A percentile compares a stretch with the other conserved stretches of the same genome.
Evolutionary conservation across 495 filamentous ascomycete species (phyloP).

Genomic region (Penicillium maclennaniae): DNA sequence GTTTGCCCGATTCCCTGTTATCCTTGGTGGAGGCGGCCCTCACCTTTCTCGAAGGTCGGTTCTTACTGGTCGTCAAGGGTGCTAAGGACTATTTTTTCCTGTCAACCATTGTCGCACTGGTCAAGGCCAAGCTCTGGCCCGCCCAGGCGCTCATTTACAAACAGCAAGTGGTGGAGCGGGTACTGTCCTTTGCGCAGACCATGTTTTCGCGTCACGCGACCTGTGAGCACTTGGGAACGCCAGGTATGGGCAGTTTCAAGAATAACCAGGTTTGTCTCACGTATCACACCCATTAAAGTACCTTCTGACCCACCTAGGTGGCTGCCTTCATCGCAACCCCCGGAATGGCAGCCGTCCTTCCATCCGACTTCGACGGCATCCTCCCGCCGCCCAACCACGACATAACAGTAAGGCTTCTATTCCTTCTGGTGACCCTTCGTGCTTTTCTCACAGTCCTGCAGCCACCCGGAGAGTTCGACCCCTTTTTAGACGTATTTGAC

Average conservation of each 20-base stretch:
- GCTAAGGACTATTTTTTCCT: slow-evolving; percentile 47
- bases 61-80: slow-evolving; percentile 38
- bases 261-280: slow-evolving; percentile 29
- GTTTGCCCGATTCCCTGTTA: slow-evolving; percentile 35
- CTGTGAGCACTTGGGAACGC: slow-evolving; percentile 35
- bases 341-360: slow-evolving; percentile 22
- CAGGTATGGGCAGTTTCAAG: slow-evolving; percentile 34
- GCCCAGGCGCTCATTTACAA: slow-evolving; percentile 35
- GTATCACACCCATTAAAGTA: neutral
- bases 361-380: slow-evolving; percentile 27
- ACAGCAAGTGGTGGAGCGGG: slow-evolving; percentile 38
- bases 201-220: slow-evolving; percentile 35
- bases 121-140: slow-evolving; percentile 39
- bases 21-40: slow-evolving; percentile 35
- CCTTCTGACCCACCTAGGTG: slow-evolving; percentile 10
- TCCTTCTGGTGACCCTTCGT: neutral
- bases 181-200: slow-evolving; percentile 36
- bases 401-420: slow-evolving; percentile 24
- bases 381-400: slow-evolving; percentile 24
- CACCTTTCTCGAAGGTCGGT: slow-evolving; percentile 32
- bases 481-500: slow-evolving; percentile 43
- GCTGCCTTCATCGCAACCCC: slow-evolving; percentile 26
- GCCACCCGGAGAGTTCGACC: slow-evolving; percentile 38
- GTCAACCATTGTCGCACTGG: slow-evolving; percentile 38
- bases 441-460: slow-evolving; percentile 6